Evolutionary conservation across 1,284 basidiomycete species (phyloP), one percentile per base, ranked within the genome.

Genomic region (Ustilago tritici): DNA sequence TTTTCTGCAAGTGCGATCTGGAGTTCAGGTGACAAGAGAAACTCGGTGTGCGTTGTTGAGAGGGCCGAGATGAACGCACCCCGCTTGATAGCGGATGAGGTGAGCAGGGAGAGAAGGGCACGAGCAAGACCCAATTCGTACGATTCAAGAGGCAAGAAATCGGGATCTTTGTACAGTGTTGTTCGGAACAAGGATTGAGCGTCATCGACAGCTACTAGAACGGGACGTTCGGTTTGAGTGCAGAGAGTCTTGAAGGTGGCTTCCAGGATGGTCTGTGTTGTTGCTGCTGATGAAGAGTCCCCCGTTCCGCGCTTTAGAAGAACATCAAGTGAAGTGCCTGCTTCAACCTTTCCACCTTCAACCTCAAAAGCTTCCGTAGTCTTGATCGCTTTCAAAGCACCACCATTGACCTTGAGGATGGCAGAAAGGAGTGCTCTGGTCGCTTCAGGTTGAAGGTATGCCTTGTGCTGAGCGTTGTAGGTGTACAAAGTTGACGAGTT

Each of bases 191-290:
- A 88, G 0, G 92, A 89, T 84, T 97, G 95, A 80, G 92, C 91
- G 78, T 95, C 93, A 82, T 98, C 95, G 0, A 97, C 87, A 0
- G 94, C 95, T 34, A 96, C 87, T 7, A 98, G 86, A 2, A 97
- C 92, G 0, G 95, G 84, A 88, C 86, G 59, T 89, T 92, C 85
- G 0, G 88, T 91, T 85, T 98, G 95, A 46, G 82, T 85, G 11
- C 90, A 89, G 3, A 98, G 86, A 63, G 91, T 90, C 17, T 88
- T 88, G 81, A 97, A 86, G 6, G 94, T 83, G 0, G 88, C 88
- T 14, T 90, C 89, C 49, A 97, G 87, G n/a, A 92, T 89, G 1
- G 88, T 87, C 4, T 92, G 91, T 0, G 57, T 70, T 11, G 76
- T 60, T 15, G 68, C 58, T 8, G 73, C 55, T 5, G 66, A 61